Base-by-base conservation (phyloP, 2,329 filamentous ascomycete genomes). In the Lanzia echinophila region DNA sequence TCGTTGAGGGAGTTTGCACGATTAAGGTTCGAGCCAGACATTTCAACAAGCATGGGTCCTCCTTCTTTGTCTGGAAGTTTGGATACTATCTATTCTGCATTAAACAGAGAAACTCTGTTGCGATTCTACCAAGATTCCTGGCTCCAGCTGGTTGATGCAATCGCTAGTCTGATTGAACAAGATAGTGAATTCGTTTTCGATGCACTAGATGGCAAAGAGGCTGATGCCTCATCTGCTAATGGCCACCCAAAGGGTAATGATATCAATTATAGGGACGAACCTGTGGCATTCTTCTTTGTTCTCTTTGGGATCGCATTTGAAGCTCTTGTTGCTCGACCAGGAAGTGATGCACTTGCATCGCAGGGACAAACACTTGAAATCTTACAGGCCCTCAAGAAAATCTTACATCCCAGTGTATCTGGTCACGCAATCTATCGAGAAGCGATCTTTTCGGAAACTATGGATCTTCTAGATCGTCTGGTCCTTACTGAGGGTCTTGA, bases 171-270 rank as follows among this genome's bases (percentile, higher is more conserved):
- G 5, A 96, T 99, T 55, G 94, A 97, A 65, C 92, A 96, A 70
- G 94, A 99, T 67, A 96, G 91, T 70, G 90, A 94, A 57, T 96
- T 96, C 59, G 94, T 99, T 3, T 99, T 99, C 67, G 91, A 96
- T 70, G 94, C 94, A 1, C 74, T 99, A 6, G 94, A 99, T 67
- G 91, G 91, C 49, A 96, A 94, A 67, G 79, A 82, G 63, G 73
- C 76, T 10, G 77, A 72, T 20, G 63, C 61, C 20, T 62, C 65
- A 32, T 50, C 59, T 19, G 19, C 50, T 19, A 66, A 69, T 56
- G 76, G 75, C 2, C 73, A 79, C 42, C 73, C 75, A 15, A 88
- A 86, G 67, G 79, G 78, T 3, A 78, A 84, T 47, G 88, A 92
- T 60, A 97, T 99, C 73, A 97, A 97, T 70, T 99, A 99, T 68